Base-by-base conservation (phyloP, 805 yeast species). In the Ogataea pilisensis region DNA sequence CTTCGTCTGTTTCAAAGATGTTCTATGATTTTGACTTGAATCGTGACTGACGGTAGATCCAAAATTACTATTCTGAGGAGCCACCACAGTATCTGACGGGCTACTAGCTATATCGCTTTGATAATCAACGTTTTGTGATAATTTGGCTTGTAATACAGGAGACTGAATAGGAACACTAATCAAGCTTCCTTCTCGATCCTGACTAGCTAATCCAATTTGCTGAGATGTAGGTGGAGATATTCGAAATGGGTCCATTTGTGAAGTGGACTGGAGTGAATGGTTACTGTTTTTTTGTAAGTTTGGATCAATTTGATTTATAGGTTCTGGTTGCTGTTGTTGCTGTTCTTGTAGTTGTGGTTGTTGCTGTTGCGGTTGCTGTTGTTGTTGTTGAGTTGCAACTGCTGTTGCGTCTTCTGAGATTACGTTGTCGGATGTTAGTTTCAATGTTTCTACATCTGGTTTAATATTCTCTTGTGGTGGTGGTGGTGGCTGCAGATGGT, bases 71-170 rank as follows among this genome's bases (percentile, higher is more conserved):
- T n/a, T 14, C 11, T 43, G 42, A 24, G 34, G 46, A 21, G 44
- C 38, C 30, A 42, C 34, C n/a, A 43, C 46, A 7, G 51, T 48
- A 11, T 54, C 58, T 8, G 55, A 49, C 31, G 44, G 46, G 24
- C 49, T 41, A 34, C 55, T 49, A 24, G 30, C 45, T 14, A 39
- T 31, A 39, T 52, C 57, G 31, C 53, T 51, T 30, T 38, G 38
- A 25, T 27, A 37, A 26, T 51, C 56, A 31, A 25, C 19, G 21
- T 34, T 29, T 5, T 17, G 44, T 26, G n/a, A n/a, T n/a, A 16
- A 31, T 37, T 40, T 48, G 8, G 50, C 12, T n/a, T 43, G 49
- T n/a, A 43, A 20, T 9, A 32, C 29, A 9, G 55, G 55, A 12
- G 53, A 51, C 4, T 35, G 34, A 12, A 39, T 18, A 14, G 48